Conservation (phyloP, 345 rosid species). For the Lumnitzera racemosa region DNA sequence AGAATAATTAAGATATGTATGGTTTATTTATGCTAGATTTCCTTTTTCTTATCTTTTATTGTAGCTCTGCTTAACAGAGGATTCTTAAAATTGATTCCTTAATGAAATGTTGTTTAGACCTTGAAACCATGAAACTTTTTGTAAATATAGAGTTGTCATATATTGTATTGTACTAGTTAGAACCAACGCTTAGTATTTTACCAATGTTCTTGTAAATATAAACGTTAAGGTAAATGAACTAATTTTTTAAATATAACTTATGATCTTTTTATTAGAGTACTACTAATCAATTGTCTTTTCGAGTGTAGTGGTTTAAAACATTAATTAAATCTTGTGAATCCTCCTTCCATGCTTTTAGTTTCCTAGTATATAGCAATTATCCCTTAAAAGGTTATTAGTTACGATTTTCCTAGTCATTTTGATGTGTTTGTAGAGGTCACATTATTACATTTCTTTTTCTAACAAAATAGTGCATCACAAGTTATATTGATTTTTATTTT, state of each 20-base stretch:
- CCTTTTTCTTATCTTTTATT: not conserved
- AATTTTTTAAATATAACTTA: not conserved
- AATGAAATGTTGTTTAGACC: constrained; percentile 24
- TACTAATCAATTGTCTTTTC: not conserved
- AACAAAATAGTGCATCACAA: too few species aligned
- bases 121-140: constrained; percentile 70
- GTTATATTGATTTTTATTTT: too few species aligned
- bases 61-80: not conserved
- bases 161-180: constrained; percentile 74
- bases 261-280: not conserved
- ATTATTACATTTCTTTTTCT: constrained; percentile 20
- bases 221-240: constrained; percentile 67
- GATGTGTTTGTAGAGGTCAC: constrained; percentile 90
- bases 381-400: constrained; percentile 91
- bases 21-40: constrained; percentile 16
- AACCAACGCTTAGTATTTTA: constrained; percentile 81
- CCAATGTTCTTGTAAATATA: constrained; percentile 78
- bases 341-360: constrained; percentile 53
- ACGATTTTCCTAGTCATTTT: constrained; percentile 85
- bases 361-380: constrained; percentile 71
- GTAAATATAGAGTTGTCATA: constrained; percentile 70
- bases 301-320: constrained; percentile 94
- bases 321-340: constrained; percentile 23
- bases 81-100: not conserved
- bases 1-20: constrained; percentile 45